Evolutionary conservation across 2,329 filamentous ascomycete species (phyloP), one percentile per base, ranked within the genome.

Genomic region (Tolypocladium cylindrosporum): DNA sequence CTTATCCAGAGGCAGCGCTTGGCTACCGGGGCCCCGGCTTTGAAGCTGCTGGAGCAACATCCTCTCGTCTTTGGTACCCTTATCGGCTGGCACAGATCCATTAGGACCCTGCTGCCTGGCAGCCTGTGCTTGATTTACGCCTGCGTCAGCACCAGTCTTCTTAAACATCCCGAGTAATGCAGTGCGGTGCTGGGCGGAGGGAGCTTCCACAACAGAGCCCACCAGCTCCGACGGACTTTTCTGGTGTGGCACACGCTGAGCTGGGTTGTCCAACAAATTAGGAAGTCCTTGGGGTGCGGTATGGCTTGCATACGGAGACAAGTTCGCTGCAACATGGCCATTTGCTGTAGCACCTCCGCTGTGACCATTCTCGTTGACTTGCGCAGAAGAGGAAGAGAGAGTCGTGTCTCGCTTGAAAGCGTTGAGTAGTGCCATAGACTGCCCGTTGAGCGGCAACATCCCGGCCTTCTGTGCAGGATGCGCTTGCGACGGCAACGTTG

Each of bases 121-220:
- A 1, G 31, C 16, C 11, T 13, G 43, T 41, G 40, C 42, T 14
- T 45, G 31, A 51, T 31, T 58, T 57, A 27, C 52, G 52, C 57
- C 10, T 54, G 60, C 14, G n/a, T 58, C 60, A 19, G 57, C 4
- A 5, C 60, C 59, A 61, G 68, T 62, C 61, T 76, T 76, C 60
- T 80, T 82, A 68, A 85, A 83, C 72, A 84, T 81, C 27, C 74
- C 77, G 16, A 84, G 70, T 24, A 84, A 69, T 9, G 77, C 72
- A 21, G 74, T 77, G 27, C 79, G 77, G 61, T 83, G 80, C 52
- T 68, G 63, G 36, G 67, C 66, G 7, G 58, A 60, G 5, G 61
- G 60, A 1, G 62, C 59, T 31, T 61, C 61, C 27, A 69, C 63
- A 51, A 61, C 65, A 8, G 67, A 65, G 21, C 66, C 69, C 42